Percentiles rank a stretch among this genome's conserved stretches.
Conservation (phyloP, 2,329 filamentous ascomycete species). For the Metarhizium robertsii region DNA sequence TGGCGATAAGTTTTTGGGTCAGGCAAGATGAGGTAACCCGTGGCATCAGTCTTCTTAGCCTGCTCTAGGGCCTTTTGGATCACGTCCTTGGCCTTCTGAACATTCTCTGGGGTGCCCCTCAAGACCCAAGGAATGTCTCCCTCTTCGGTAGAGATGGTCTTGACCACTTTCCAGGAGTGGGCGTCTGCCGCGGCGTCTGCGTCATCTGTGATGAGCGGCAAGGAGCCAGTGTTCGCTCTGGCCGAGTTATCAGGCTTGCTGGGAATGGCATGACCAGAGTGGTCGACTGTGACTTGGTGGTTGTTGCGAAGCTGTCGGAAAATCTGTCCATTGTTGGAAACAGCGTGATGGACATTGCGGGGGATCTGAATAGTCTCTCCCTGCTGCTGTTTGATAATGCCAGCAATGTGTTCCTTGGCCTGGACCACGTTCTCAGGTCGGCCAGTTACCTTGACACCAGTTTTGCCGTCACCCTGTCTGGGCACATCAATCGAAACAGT, state of each 20-base stretch:
- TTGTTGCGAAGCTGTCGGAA: conserved; percentile 86
- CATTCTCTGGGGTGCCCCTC: conserved; percentile 64
- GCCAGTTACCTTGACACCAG: conserved; percentile 78
- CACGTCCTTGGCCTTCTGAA: conserved; percentile 70
- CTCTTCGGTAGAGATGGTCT: conserved; percentile 49
- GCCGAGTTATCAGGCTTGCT: conserved; percentile 50
- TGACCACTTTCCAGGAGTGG: conserved; percentile 78
- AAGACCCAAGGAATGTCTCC: conserved; percentile 86
- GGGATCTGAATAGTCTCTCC: conserved; percentile 83
- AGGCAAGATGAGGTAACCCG: conserved; percentile 81
- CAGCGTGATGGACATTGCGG: conserved; percentile 68
- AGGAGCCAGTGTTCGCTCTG: conserved; percentile 49
- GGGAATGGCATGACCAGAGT: conserved; percentile 71
- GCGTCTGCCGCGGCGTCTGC: conserved; percentile 52
- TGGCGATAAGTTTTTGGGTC: conserved; percentile 84
- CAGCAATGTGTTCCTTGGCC: conserved; percentile 76
- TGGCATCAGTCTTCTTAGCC: conserved; percentile 59
- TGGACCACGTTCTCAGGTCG: conserved; percentile 69
- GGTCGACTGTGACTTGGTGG: conserved; percentile 82
- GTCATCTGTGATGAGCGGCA: conserved; percentile 93
- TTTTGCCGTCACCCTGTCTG: conserved; percentile 75
- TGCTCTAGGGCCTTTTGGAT: conserved; percentile 66
- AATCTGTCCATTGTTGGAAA: conserved; percentile 84
- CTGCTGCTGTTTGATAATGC: conserved; percentile 74
- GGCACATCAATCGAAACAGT: conserved; percentile 84